A percentile compares a stretch with the other conserved stretches of the same genome.
Evolutionary conservation across 352 stramenopile species (phyloP).

Genomic region (Pythium scleroteichum): DNA sequence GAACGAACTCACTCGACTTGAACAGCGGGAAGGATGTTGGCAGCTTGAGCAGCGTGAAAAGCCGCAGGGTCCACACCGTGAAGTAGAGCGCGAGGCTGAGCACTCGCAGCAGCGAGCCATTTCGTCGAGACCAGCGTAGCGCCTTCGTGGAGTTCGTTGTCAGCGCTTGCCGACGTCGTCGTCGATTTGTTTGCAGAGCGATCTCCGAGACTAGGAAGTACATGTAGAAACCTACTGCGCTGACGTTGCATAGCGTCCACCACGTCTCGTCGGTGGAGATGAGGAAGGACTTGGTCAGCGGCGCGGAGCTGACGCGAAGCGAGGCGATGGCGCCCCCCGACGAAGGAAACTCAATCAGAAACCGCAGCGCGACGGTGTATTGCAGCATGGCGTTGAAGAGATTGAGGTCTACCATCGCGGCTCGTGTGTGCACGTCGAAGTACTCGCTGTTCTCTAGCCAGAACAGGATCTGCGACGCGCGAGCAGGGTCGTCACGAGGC

Average conservation of each 20-base stretch:
- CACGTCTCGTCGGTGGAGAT: slow-evolving; percentile 30
- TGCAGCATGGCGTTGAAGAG: slow-evolving; percentile 52
- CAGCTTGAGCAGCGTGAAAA: slow-evolving; percentile 41
- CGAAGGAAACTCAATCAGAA: slow-evolving; percentile 50
- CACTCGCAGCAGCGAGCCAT: slow-evolving; percentile 32
- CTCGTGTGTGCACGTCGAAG: slow-evolving; percentile 42
- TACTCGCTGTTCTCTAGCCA: slow-evolving; percentile 35
- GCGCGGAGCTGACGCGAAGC: slow-evolving; percentile 29
- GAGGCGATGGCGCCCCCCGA: slow-evolving; percentile 38
- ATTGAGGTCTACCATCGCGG: slow-evolving; percentile 49
- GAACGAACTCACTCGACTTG: slow-evolving; percentile 29
- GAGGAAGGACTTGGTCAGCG: slow-evolving; percentile 46
- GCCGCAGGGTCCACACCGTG: slow-evolving; percentile 43
- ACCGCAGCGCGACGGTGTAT: slow-evolving; percentile 39
- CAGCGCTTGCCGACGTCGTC: slow-evolving; percentile 20
- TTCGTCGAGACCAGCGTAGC: slow-evolving; percentile 32
- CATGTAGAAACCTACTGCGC: slow-evolving; percentile 42
- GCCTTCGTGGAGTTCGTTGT: slow-evolving; percentile 7
- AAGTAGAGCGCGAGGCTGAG: slow-evolving; percentile 41
- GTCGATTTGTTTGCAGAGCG: slow-evolving; percentile 29
- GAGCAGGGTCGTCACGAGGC: slow-evolving; percentile 20
- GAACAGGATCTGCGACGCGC: slow-evolving; percentile 27
- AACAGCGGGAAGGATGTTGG: slow-evolving; percentile 35
- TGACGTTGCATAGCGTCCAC: slow-evolving; percentile 32
- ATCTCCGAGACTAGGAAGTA: slow-evolving; percentile 53